Conservation (phyloP, 495 filamentous ascomycete genomes). For the Aspergillus cristatus region DNA sequence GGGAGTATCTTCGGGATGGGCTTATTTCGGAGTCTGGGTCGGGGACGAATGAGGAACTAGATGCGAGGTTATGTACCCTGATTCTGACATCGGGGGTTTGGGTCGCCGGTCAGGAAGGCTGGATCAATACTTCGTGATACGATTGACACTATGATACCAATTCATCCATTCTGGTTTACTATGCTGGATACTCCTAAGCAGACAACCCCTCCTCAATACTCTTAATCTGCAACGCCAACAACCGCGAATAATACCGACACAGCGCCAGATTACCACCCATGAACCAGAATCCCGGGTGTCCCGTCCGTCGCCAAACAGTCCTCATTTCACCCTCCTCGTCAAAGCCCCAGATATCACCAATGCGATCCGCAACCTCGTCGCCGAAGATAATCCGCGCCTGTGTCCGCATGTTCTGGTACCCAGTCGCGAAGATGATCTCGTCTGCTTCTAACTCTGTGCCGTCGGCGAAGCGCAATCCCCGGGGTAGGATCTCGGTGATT, state of each 20-base stretch:
- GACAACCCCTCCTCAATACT: constrained; percentile 47
- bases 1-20: neutral
- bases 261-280: constrained; percentile 74
- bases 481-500: constrained; percentile 48
- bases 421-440: constrained; percentile 76
- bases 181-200: neutral
- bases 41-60: constrained; percentile 8
- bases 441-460: constrained; percentile 62
- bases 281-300: constrained; percentile 74
- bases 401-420: constrained; percentile 72
- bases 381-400: constrained; percentile 55
- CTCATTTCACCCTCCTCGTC: constrained; percentile 68
- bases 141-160: too few relatives aligned
- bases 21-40: neutral
- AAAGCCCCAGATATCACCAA: constrained; percentile 68
- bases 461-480: constrained; percentile 58
- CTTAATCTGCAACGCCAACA: constrained; percentile 72
- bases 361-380: constrained; percentile 54
- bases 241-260: constrained; percentile 60
- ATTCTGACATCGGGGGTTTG: constrained; percentile 27
- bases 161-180: constrained; percentile 1
- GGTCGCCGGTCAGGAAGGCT: constrained; percentile 26
- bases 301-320: constrained; percentile 60
- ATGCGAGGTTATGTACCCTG: constrained; percentile 23
- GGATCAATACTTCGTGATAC: too few relatives aligned